Evolutionary conservation across 305 asterid genomes (phyloP).

Genomic region (Withania somnifera): DNA sequence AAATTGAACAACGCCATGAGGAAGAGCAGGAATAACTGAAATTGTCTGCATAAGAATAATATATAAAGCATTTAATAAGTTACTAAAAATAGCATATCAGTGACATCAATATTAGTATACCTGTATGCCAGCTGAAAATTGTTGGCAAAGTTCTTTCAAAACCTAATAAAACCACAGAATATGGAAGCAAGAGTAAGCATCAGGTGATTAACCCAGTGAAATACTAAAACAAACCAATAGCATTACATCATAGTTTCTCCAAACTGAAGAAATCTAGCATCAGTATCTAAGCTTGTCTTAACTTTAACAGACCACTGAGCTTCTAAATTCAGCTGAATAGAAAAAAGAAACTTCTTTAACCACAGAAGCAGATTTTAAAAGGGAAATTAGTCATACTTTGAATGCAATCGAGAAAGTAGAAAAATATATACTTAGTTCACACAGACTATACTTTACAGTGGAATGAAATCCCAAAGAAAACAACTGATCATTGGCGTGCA

Average conservation of each 20-base stretch:
- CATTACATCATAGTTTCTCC: not conserved
- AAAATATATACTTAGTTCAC: not conserved
- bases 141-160: conserved; percentile 52
- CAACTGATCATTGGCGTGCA: not conserved
- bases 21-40: conserved; percentile 77
- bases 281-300: not conserved
- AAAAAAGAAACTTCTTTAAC: not conserved
- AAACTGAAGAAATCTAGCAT: not conserved
- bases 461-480: not conserved
- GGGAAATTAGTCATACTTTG: not conserved
- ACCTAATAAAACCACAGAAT: conserved; percentile 34
- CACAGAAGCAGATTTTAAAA: not conserved
- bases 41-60: conserved; percentile 44
- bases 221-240: not conserved
- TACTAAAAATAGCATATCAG: not conserved
- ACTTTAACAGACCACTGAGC: not conserved
- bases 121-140: conserved; percentile 87
- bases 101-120: conserved; percentile 20
- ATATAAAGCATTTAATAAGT: not conserved
- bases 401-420: not conserved
- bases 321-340: not conserved
- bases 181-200: conserved; percentile 1
- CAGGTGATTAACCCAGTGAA: not conserved
- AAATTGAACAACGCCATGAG: conserved; percentile 92
- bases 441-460: not conserved